Evolutionary conservation across 352 stramenopile genomes (phyloP).

Genomic region (Pythium dissotocum): DNA sequence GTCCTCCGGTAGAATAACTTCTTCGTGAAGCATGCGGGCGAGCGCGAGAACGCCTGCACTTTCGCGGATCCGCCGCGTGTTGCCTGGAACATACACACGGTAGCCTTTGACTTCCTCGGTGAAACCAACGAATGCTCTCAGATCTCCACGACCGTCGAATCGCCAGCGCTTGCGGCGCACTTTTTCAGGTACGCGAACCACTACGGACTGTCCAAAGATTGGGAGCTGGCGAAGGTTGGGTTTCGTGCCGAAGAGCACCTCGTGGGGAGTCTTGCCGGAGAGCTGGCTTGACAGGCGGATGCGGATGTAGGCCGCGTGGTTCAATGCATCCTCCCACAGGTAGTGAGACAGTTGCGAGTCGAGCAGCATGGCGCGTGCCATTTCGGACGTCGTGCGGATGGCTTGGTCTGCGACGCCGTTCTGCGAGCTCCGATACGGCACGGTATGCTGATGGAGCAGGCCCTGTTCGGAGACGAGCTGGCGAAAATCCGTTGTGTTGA

Average conservation of each 20-base stretch:
- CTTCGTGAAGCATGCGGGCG: not conserved
- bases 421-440: constrained; percentile 14
- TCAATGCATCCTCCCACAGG: constrained; percentile 5
- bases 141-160: constrained; percentile 5
- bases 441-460: constrained; percentile 19
- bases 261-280: no score
- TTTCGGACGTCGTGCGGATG: constrained; percentile 25
- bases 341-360: constrained; percentile 7
- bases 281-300: not conserved
- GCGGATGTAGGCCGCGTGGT: constrained; percentile 1
- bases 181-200: not conserved
- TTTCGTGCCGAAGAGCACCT: no score
- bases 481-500: constrained; percentile 11
- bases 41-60: not conserved
- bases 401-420: constrained; percentile 25
- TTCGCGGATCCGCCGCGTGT: not conserved
- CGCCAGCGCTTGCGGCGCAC: not conserved
- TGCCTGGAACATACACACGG: constrained; percentile 1
- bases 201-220: not conserved
- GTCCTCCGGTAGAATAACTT: not conserved
- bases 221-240: not conserved
- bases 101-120: not conserved
- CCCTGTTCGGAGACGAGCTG: constrained; percentile 1
- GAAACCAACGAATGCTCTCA: constrained; percentile 3
- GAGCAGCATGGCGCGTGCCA: constrained; percentile 18